Evolutionary conservation across 2,329 filamentous ascomycete genomes (phyloP).

Genomic region (Venturia oleaginea): DNA sequence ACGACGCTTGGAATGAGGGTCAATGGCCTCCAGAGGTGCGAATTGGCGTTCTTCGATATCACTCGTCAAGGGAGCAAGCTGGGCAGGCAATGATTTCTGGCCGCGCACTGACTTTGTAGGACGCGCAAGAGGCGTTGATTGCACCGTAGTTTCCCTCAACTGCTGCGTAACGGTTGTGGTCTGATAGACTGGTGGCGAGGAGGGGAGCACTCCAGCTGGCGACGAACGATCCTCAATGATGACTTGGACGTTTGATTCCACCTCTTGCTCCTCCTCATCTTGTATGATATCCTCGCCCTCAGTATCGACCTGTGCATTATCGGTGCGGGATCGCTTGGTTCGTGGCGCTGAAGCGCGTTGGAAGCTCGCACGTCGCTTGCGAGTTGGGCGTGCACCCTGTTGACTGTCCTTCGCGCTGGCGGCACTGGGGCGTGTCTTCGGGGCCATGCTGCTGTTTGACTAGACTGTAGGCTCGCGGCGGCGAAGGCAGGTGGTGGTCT

Average conservation of each 20-base stretch:
- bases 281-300: not conserved
- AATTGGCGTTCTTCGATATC: not conserved
- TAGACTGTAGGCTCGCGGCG: not conserved
- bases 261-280: not conserved
- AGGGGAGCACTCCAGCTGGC: not conserved
- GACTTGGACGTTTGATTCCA: not conserved
- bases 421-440: not conserved
- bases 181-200: constrained; percentile 2
- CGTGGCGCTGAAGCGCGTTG: not conserved
- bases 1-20: not conserved
- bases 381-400: not conserved
- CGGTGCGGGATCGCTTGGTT: not conserved
- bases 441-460: not conserved
- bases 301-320: not conserved
- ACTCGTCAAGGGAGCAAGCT: not conserved
- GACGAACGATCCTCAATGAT: not conserved
- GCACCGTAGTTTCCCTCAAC: not conserved
- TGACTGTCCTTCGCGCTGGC: not conserved
- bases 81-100: not conserved
- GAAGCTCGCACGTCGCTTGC: constrained; percentile 1
- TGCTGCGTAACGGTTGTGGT: constrained; percentile 1
- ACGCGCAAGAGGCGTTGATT: not conserved
- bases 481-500: not conserved
- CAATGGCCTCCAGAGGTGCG: constrained; percentile 5
- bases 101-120: not conserved